phyloP scores from a whole-genome alignment of 1,284 basidiomycete species.

The Singerocomus inundabilis region DNA sequence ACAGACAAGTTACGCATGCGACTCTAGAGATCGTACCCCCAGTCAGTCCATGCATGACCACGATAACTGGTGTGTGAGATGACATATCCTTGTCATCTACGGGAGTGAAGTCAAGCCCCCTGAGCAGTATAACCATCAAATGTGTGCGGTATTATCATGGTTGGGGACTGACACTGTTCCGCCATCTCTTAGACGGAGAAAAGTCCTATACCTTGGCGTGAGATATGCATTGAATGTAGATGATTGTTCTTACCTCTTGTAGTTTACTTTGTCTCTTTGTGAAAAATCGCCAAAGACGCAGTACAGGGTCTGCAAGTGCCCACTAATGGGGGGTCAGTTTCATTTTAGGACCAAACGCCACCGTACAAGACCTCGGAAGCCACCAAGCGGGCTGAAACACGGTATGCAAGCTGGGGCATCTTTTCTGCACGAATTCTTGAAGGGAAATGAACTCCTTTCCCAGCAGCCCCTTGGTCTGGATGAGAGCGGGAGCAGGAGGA shows the following conservation, averaged over 20 bases:
- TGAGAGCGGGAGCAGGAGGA: constrained; percentile 40
- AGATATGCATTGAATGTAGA: not conserved
- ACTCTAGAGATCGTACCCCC: constrained; percentile 54
- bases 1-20: not conserved
- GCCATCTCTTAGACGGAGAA: constrained; percentile 63
- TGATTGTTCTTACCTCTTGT: constrained; percentile 50
- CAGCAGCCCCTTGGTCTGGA: constrained; percentile 34
- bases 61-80: constrained; percentile 75
- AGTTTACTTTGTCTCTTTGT: constrained; percentile 64
- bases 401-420: constrained; percentile 56
- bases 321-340: constrained; percentile 40
- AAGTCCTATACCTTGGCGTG: constrained; percentile 40
- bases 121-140: constrained; percentile 26
- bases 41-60: constrained; percentile 84
- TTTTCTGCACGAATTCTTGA: constrained; percentile 51
- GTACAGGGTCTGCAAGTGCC: constrained; percentile 73
- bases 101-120: constrained; percentile 74
- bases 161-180: constrained; percentile 59
- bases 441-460: constrained; percentile 38
- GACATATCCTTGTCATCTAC: constrained; percentile 50
- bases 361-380: constrained; percentile 54
- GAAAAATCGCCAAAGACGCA: constrained; percentile 72
- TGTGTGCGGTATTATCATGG: not conserved
- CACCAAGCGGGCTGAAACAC: constrained; percentile 66
- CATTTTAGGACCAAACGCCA: constrained; percentile 1